phyloP scores from a whole-genome alignment of 106 monocot species.

The Agapanthus africanus region DNA sequence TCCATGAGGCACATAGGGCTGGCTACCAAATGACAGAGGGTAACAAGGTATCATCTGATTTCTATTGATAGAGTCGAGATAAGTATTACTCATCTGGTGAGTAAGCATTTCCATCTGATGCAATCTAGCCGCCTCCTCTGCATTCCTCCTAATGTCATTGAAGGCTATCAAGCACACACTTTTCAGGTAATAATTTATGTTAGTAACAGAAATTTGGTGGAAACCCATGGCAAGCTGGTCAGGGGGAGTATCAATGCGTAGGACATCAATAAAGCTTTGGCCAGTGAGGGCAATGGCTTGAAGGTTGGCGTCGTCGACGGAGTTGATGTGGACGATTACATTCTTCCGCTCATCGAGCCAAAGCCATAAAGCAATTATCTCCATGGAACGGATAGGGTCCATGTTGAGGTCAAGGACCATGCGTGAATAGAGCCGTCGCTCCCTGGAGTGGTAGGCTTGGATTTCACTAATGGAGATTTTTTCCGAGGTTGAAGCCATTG shows the following conservation, averaged over 20 bases:
- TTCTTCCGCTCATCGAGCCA: conserved; percentile 37
- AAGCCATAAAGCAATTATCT: conserved; percentile 57
- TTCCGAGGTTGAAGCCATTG: neutral
- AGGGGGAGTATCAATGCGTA: conserved; percentile 6
- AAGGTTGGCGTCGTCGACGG: conserved; percentile 6
- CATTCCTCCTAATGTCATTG: conserved; percentile 9
- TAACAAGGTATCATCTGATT: too few species aligned
- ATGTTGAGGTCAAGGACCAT: conserved; percentile 27
- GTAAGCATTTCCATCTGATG: neutral
- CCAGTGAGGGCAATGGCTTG: conserved; percentile 12
- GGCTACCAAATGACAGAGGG: too few species aligned
- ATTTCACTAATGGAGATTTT: conserved; percentile 13
- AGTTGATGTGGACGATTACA: conserved; percentile 17
- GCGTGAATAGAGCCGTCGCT: conserved; percentile 35
- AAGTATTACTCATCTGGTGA: conserved; percentile 1
- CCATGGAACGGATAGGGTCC: conserved; percentile 32
- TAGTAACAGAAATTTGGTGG: conserved; percentile 2
- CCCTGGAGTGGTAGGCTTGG: conserved; percentile 23
- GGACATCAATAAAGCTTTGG: conserved; percentile 15
- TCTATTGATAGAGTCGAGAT: neutral
- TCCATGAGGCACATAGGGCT: conserved; percentile 9
- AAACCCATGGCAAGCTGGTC: neutral
- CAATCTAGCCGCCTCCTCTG: neutral
- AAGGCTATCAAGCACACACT: conserved; percentile 21
- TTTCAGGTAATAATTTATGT: conserved; percentile 28